These are phyloP conservation scores for Podaxis carcinomalis DNA, from an alignment of 768 basidiomycete genomes.

Conservation along the genomic window DNA sequence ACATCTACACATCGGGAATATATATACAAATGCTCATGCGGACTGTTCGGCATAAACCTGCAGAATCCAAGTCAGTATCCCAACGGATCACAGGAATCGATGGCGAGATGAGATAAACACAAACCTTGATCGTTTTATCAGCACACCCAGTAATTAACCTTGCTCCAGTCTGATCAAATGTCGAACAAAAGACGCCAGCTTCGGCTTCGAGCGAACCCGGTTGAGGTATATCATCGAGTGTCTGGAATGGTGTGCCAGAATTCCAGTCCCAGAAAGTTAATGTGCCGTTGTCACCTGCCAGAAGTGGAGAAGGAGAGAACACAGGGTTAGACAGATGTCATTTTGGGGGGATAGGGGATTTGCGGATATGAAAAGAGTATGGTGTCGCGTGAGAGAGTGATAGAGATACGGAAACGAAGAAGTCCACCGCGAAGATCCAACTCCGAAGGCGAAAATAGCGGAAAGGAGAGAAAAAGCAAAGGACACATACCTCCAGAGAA, in stretches of 20 bases:
- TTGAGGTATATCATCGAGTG: constrained; percentile 89
- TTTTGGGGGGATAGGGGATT: neutral
- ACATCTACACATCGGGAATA: neutral
- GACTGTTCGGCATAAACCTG: constrained; percentile 11
- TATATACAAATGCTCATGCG: neutral
- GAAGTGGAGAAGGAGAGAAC: neutral
- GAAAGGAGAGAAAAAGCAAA: constrained; percentile 4
- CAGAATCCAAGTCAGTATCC: neutral
- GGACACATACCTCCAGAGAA: constrained; percentile 83
- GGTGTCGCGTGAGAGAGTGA: constrained; percentile 2
- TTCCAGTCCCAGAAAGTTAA: constrained; percentile 93
- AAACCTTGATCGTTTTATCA: constrained; percentile 97
- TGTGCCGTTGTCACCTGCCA: constrained; percentile 84
- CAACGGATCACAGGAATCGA: neutral
- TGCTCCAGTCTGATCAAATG: constrained; percentile 94
- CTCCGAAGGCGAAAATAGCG: neutral
- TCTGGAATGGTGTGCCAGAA: constrained; percentile 93
- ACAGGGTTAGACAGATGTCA: neutral
- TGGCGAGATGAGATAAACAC: constrained; percentile 17
- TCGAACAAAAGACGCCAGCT: constrained; percentile 94
- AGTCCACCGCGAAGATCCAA: neutral
- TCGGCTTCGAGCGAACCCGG: constrained; percentile 98
- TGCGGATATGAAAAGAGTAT: neutral
- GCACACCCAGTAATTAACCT: constrained; percentile 93
- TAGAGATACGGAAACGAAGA: neutral